Conservation (phyloP, 495 filamentous ascomycete genomes). For the Darksidea phi region DNA sequence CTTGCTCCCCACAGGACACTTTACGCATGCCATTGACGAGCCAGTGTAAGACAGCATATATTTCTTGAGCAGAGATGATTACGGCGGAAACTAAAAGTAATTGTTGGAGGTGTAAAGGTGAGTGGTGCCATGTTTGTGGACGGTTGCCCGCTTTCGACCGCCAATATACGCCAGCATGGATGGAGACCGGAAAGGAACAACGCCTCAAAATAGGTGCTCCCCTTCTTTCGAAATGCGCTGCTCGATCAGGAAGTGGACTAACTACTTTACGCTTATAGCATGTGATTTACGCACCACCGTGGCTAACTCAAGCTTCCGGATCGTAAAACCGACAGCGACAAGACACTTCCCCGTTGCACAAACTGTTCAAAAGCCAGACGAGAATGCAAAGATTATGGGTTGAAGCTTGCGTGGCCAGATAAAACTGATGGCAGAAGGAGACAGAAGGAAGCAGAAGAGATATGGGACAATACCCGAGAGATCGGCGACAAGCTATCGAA, state of each 20-base stretch:
- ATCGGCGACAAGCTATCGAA: conserved; percentile 1
- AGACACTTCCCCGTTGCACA: conserved; percentile 10
- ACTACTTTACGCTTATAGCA: too few species aligned
- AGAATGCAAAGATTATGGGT: conserved; percentile 17
- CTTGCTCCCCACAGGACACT: background rate
- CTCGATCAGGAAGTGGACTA: background rate
- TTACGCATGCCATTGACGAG: background rate
- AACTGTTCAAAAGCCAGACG: conserved; percentile 26
- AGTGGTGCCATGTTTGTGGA: background rate
- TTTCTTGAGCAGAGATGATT: background rate
- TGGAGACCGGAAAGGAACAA: too few species aligned
- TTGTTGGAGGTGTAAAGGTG: conserved; percentile 28
- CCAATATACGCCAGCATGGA: too few species aligned
- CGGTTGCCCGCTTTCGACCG: too few species aligned
- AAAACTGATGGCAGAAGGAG: conserved; percentile 27
- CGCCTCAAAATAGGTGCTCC: too few species aligned
- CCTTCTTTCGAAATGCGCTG: background rate
- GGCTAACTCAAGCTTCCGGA: conserved; percentile 4
- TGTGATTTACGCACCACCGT: background rate
- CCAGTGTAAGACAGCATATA: background rate
- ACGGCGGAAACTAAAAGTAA: conserved; percentile 13
- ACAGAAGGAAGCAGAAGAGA: conserved; percentile 27
- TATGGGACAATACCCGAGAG: background rate
- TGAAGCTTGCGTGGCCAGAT: conserved; percentile 27
- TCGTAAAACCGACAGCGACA: conserved; percentile 25